Base-by-base conservation (phyloP, 2,329 filamentous ascomycete genomes). In the Xylaria sp. region DNA sequence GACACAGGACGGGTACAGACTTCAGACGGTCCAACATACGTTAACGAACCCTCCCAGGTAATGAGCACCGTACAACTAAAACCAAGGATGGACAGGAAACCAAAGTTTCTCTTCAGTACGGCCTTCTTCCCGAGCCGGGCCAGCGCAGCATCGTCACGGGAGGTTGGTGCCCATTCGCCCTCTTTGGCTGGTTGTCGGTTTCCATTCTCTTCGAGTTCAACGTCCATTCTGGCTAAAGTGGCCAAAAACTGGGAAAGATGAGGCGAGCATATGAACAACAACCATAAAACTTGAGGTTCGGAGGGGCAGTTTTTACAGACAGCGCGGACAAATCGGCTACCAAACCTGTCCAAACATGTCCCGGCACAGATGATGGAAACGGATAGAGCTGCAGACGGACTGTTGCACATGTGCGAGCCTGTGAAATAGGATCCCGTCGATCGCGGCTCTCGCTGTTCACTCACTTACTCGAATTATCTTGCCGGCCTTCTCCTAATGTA, bases 61-160 rank as follows among this genome's bases (percentile, higher is more conserved):
- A 67, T 61, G 10, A 68, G 61, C 3, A 67, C 65, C 13, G 64
- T 68, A 44, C 66, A 67, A 54, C 64, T 66, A n/a, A 68, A 68
- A 1, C 66, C 66, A 3, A 69, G 58, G 7, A 67, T 69, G 0
- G 63, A 56, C 59, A 68, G 58, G 48, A 68, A 68, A 13, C 63
- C 64, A 48, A 69, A 68, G 52, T 62, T 65, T 8, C 67, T 57
- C 57, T 62, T 67, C 18, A 69, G 52, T 4, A 67, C 58, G 7
- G 62, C 61, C 55, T 62, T 67, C 46, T 67, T 67, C 13, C 65
- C 66, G 6, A 66, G 53, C 2, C 66, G 64, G 2, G 51, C 59
- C 34, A 66, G 55, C 7, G 23, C 30, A 37, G 55, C 57, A 13
- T 63, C 63, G 35, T 65, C 63, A 49, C 57, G 61, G 18, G 52